Conservation (phyloP, 2,329 filamentous ascomycete species). For the Apiospora kogelbergensis region DNA sequence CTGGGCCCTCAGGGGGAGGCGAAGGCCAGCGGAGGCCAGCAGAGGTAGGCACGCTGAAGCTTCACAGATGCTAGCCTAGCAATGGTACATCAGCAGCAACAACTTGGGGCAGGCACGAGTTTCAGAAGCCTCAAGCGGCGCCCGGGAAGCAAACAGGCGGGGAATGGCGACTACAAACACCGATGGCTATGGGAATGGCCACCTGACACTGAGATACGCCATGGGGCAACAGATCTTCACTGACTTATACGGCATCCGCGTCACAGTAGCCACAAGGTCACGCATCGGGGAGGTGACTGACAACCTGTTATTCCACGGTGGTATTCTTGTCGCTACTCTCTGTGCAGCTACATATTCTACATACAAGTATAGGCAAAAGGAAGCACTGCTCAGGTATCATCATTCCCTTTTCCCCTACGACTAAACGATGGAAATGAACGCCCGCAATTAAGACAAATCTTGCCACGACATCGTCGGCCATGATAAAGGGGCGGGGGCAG, state of each 20-base stretch:
- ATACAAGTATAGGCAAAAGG: background rate
- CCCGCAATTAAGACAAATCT: background rate
- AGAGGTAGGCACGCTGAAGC: background rate
- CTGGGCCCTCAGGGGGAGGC: no score
- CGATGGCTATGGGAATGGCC: background rate
- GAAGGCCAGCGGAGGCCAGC: background rate
- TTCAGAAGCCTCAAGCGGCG: background rate
- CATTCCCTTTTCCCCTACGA: background rate
- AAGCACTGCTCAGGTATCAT: slow-evolving; percentile 5
- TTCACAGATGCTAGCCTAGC: background rate
- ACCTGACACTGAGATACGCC: background rate
- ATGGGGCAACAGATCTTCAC: background rate
- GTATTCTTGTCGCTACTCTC: background rate
- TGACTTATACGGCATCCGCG: background rate
- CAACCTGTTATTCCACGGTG: background rate
- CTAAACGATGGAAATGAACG: background rate
- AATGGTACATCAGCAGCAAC: background rate
- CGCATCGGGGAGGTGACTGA: background rate
- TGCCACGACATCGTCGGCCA: background rate
- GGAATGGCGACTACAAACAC: background rate
- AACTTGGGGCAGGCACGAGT: background rate
- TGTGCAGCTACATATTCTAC: background rate
- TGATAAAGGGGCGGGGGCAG: no score
- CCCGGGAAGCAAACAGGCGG: background rate
- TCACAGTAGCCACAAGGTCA: background rate